Conservation (phyloP, 106 monocot genomes). For the Acanthochlamys bracteata region DNA sequence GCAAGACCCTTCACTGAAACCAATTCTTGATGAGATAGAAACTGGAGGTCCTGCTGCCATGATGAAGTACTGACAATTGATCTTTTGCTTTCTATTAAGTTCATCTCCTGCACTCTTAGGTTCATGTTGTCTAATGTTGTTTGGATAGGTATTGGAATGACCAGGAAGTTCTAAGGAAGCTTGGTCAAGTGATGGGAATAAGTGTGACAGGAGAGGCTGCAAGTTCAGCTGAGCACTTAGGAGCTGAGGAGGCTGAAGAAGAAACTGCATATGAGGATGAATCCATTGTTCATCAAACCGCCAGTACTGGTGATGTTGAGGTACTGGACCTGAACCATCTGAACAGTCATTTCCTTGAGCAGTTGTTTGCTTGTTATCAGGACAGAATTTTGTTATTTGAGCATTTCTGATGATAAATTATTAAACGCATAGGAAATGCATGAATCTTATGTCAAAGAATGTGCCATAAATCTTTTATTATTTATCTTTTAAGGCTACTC, state of each 20-base stretch:
- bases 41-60: slow-evolving; percentile 83
- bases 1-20: slow-evolving; percentile 82
- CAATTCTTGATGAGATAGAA: slow-evolving; percentile 94
- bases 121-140: background rate
- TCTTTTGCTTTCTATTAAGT: background rate
- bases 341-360: background rate
- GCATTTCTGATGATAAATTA: too few relatives aligned
- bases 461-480: too few relatives aligned
- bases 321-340: background rate
- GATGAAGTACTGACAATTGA: slow-evolving; percentile 64
- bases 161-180: slow-evolving; percentile 68
- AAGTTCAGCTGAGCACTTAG: slow-evolving; percentile 28
- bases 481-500: too few relatives aligned
- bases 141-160: slow-evolving; percentile 87
- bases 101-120: background rate
- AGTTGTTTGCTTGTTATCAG: too few relatives aligned
- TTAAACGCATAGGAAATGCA: too few relatives aligned
- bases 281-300: slow-evolving; percentile 81
- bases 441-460: too few relatives aligned
- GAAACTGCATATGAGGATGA: slow-evolving; percentile 77
- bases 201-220: slow-evolving; percentile 38
- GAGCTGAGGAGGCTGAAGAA: slow-evolving; percentile 59
- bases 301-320: slow-evolving; percentile 68
- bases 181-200: slow-evolving; percentile 79
- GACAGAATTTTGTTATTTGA: too few relatives aligned